Evolutionary conservation across 768 basidiomycete species (phyloP), one percentile per base, ranked within the genome.

Genomic region (Imleria badia): DNA sequence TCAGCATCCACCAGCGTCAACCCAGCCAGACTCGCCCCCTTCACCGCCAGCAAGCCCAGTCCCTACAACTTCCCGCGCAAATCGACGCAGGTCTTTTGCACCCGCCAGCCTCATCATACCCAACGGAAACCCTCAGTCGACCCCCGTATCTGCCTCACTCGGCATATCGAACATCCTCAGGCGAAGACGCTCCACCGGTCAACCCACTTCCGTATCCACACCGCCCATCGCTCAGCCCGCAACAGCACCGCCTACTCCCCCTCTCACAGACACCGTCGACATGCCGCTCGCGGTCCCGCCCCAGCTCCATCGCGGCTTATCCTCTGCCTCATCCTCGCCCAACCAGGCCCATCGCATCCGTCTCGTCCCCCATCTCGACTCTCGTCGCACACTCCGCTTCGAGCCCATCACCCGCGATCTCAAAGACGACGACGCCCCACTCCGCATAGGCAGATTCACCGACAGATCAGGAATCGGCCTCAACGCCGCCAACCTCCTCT

Each of bases 361-460:
- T 17, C 86, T 99, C 49, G 96, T 98, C 11, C 96, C 96, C 13
- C 93, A 98, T 66, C 85, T 98, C 65, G 96, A 98, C 71, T 85
- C 87, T 20, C 83, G 89, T 15, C 86, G 93, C 48, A 89, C 91
- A 2, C 84, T 98, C 20, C 84, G 87, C 58, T 98, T 98, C 75
- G 95, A 98, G 48, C 87, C 95, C 59, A 92, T 98, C 78, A 77
- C 82, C 40, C 85, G 95, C 29, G 94, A 97, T 71, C 80, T 97
- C 64, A 76, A 75, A 44, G 80, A 86, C 52, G 81, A 82, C 55
- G 86, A 89, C 59, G 70, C 81, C 0, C 76, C 87, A 0, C 77
- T 98, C 7, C 88, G 92, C 56, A 92, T 98, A 58, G 96, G 96
- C 4, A 84, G 96, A 39, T 98, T 96, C 80, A 98, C 94, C 1